Percentiles rank a stretch among this genome's conserved stretches.
These are phyloP conservation scores for Hippophae rhamnoides DNA, from an alignment of 306 rosid genomes.

Conservation along the genomic window DNA sequence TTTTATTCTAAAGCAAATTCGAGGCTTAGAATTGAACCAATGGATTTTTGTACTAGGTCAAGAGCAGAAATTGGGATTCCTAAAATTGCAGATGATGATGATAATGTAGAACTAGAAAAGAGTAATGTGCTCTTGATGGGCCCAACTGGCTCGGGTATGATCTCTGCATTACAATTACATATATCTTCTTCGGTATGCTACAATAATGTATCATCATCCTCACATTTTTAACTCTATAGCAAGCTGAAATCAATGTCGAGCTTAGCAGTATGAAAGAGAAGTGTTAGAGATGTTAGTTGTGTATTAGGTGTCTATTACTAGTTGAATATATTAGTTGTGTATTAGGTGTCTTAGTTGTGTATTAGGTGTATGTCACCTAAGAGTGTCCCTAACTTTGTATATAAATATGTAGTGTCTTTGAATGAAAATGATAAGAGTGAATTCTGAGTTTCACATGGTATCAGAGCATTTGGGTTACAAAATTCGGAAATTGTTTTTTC, in stretches of 20 bases:
- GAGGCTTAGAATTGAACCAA: conserved; percentile 16
- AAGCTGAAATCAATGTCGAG: background rate
- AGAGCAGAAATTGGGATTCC: no score
- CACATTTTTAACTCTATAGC: background rate
- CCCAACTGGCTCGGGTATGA: conserved; percentile 90
- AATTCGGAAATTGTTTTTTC: no score
- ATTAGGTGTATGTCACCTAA: no score
- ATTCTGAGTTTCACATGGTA: no score
- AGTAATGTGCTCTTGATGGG: conserved; percentile 97
- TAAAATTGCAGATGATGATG: conserved; percentile 25
- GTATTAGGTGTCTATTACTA: no score
- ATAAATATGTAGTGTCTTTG: no score
- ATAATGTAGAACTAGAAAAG: conserved; percentile 82
- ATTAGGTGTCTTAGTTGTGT: no score
- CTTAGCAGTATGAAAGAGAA: background rate
- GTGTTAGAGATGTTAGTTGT: no score
- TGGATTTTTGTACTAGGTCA: conserved; percentile 41
- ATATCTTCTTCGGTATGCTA: conserved; percentile 8
- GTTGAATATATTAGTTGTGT: no score
- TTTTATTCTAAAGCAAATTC: background rate
- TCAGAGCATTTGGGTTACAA: no score
- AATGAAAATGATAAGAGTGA: no score
- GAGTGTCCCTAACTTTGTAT: no score
- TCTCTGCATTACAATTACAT: conserved; percentile 1
- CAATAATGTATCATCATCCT: conserved; percentile 9